Percentiles rank a stretch among this genome's conserved stretches.
Conservation (phyloP, 1,284 basidiomycete species). For the Phylloporus sp. region DNA sequence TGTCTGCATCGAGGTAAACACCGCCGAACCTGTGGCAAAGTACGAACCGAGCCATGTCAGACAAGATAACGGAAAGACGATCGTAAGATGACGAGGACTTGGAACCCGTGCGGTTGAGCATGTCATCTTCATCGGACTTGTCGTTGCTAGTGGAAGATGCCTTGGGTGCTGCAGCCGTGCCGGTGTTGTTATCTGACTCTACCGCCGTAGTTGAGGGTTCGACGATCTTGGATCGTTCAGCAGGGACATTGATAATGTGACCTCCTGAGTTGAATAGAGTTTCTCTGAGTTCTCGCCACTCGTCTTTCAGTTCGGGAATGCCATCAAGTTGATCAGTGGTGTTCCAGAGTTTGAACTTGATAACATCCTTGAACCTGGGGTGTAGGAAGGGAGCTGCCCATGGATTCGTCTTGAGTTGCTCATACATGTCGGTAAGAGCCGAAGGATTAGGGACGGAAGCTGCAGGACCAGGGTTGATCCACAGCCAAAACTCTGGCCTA, state of each 20-base stretch:
- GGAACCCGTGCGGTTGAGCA: constrained; percentile 78
- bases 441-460: constrained; percentile 73
- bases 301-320: constrained; percentile 74
- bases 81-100: constrained; percentile 78
- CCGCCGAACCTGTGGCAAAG: constrained; percentile 86
- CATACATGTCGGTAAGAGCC: constrained; percentile 71
- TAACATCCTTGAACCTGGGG: constrained; percentile 75
- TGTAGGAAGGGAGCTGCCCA: constrained; percentile 89
- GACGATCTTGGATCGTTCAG: constrained; percentile 39
- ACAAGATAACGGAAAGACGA: constrained; percentile 79
- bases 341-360: constrained; percentile 90
- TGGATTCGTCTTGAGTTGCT: constrained; percentile 72
- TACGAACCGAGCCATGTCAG: constrained; percentile 88
- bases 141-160: constrained; percentile 33
- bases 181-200: constrained; percentile 29
- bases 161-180: constrained; percentile 22
- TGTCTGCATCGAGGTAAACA: constrained; percentile 88
- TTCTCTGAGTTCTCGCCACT: constrained; percentile 72
- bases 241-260: constrained; percentile 55
- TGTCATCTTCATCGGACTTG: constrained; percentile 53
- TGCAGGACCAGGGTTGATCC: constrained; percentile 84
- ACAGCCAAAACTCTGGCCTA: constrained; percentile 82
- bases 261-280: constrained; percentile 81
- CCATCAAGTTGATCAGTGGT: constrained; percentile 88
- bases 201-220: constrained; percentile 20